These are phyloP conservation scores for Rhodamnia rubescens DNA, from an alignment of 345 rosid genomes.

Conservation along the genomic window DNA sequence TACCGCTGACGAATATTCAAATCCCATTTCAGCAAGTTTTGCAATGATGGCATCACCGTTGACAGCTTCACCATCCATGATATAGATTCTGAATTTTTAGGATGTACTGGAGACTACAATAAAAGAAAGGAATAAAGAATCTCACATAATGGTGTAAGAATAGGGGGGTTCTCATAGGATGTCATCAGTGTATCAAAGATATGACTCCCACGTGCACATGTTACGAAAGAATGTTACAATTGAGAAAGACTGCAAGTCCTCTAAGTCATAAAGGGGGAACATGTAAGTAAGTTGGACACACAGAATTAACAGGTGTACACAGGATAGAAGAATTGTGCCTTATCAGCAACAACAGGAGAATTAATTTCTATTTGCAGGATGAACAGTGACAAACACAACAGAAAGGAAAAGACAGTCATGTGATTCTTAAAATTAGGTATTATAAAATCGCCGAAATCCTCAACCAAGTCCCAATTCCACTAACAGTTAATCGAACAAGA, in stretches of 20 bases:
- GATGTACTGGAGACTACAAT: background rate
- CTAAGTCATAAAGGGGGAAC: background rate
- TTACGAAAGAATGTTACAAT: background rate
- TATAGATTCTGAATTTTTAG: background rate
- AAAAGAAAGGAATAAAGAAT: background rate
- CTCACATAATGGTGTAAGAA: background rate
- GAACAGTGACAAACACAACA: background rate
- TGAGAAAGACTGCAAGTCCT: background rate
- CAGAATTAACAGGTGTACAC: background rate
- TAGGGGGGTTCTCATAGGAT: background rate
- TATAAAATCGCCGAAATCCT: background rate
- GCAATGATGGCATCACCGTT: conserved; percentile 19
- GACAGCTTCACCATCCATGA: conserved; percentile 19
- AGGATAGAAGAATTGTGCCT: background rate
- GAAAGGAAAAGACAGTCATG: background rate
- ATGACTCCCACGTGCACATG: background rate
- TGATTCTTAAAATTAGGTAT: background rate
- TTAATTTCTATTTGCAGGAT: background rate
- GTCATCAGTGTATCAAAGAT: background rate
- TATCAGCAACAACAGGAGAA: background rate
- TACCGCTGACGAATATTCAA: conserved; percentile 31
- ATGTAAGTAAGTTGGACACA: background rate
- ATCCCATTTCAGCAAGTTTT: conserved; percentile 65
- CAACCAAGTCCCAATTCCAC: background rate
- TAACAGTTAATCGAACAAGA: background rate